Evolutionary conservation across 768 basidiomycete genomes (phyloP).

Genomic region (Pulveroboletus sp.): DNA sequence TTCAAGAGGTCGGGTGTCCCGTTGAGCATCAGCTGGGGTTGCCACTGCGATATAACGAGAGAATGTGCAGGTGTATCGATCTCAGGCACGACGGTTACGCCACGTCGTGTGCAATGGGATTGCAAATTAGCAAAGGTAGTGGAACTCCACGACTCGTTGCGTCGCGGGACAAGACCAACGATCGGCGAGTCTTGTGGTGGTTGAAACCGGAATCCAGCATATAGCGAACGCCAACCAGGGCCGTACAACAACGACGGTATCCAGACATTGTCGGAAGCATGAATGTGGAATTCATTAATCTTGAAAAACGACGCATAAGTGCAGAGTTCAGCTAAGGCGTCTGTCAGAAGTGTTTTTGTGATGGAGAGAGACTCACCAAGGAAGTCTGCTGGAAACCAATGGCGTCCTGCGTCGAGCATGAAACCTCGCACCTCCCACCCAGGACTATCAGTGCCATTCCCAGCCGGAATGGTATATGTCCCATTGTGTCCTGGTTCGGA

Average conservation of each 20-base stretch:
- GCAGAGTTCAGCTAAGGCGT: conserved; percentile 39
- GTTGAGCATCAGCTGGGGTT: conserved; percentile 38
- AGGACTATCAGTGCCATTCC: conserved; percentile 37
- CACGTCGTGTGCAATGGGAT: conserved; percentile 35
- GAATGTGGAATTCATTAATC: conserved; percentile 41
- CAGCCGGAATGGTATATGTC: conserved; percentile 28
- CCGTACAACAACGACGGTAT: conserved; percentile 38
- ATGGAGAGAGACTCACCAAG: conserved; percentile 32
- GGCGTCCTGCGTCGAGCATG: conserved; percentile 46
- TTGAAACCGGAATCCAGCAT: conserved; percentile 42
- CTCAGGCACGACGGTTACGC: conserved; percentile 41
- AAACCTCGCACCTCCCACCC: conserved; percentile 46
- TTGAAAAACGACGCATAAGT: conserved; percentile 46
- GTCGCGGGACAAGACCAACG: conserved; percentile 34
- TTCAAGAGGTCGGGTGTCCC: conserved; percentile 37
- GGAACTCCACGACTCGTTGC: conserved; percentile 41
- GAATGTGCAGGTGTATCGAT: conserved; percentile 46
- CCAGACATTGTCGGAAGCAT: conserved; percentile 44
- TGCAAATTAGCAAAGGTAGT: conserved; percentile 34
- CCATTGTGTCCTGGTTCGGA: conserved; percentile 6
- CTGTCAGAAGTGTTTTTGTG: background rate
- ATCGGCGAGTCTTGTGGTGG: conserved; percentile 34
- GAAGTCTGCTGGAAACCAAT: conserved; percentile 41
- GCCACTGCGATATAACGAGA: conserved; percentile 45
- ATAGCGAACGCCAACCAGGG: conserved; percentile 38